Evolutionary conservation across 495 filamentous ascomycete genomes (phyloP), one percentile per base, ranked within the genome.

Genomic region (Aspergillus panamensis): DNA sequence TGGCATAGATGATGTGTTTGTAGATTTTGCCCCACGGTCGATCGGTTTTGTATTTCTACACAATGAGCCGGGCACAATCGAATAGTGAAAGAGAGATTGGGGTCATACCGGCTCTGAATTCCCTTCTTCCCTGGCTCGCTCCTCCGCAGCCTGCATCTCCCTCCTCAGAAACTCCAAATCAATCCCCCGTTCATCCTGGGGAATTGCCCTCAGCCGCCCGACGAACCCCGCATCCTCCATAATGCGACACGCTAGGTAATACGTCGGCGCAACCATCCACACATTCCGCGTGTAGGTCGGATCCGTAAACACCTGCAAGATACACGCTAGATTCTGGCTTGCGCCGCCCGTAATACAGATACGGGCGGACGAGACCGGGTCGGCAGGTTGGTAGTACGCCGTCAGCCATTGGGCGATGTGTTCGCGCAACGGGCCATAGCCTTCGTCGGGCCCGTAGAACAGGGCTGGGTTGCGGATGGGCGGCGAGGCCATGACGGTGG

Each of bases 301-400:
- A 65, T 95, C 91, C 0, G 90, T 88, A 59, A 87, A 96, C 16
- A 84, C 82, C 63, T 84, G 80, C 29, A 97, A 73, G 3, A 92
- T 70, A 59, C 80, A 85, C 1, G 86, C 88, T 8, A 96, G 71
- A 63, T 83, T 88, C 70, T 93, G 90, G 50, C 79, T 84, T 3
- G 92, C 92, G 13, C 84, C 92, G 32, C 89, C 87, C 0, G 91
- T 90, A 65, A 97, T 87, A 69, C 85, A 87, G 45, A 96, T 87
- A 44, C 90, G 78, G 5, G 82, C 77, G 1, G 77, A 39, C 1
- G 67, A 57, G n/a, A 82, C 71, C 0, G 75, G 68, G 0, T 67
- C 60, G 20, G 51, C 17, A 0, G 80, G 77, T 29, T 68, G 64
- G 57, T 92, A 96, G 60, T 85, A 87, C 0, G 60, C 51, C 0